A percentile compares a stretch with the other conserved stretches of the same genome.
These are phyloP conservation scores for Geosmithia morbida DNA, from an alignment of 2,329 filamentous ascomycete genomes.

Conservation along the genomic window DNA sequence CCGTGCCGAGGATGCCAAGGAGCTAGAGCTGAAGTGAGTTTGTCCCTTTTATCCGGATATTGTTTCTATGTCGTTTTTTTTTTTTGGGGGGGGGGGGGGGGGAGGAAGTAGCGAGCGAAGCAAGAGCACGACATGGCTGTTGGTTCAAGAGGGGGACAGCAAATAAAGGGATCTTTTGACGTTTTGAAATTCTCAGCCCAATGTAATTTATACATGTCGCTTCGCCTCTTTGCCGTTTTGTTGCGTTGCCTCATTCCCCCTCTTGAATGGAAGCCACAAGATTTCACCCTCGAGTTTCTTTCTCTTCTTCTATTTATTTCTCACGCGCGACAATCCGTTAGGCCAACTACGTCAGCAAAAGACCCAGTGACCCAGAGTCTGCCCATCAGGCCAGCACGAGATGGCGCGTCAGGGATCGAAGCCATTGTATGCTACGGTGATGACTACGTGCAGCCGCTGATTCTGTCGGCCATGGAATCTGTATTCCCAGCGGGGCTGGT, in stretches of 20 bases:
- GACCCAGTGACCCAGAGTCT: neutral
- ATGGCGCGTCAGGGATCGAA: conserved; percentile 23
- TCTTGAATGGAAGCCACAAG: neutral
- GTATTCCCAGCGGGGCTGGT: conserved; percentile 40
- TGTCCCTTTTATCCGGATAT: neutral
- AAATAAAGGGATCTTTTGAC: neutral
- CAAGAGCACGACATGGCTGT: neutral
- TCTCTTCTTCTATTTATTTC: neutral
- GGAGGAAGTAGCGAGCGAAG: neutral
- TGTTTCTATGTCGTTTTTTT: neutral
- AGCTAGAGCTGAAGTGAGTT: conserved; percentile 69
- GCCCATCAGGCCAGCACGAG: neutral
- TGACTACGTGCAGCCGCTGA: conserved; percentile 74
- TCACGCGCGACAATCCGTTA: neutral
- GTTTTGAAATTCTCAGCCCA: neutral
- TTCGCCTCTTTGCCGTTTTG: neutral
- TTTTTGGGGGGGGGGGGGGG: too few relatives aligned
- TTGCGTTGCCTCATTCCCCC: neutral
- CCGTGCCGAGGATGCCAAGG: conserved; percentile 46
- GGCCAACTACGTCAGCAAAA: conserved; percentile 4
- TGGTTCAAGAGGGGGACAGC: neutral
- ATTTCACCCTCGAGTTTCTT: neutral
- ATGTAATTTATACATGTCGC: conserved; percentile 7
- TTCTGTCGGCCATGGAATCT: conserved; percentile 55
- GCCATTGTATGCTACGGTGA: conserved; percentile 78